Percentiles rank a stretch among this genome's conserved stretches.
Evolutionary conservation across 148 eudicot genomes (phyloP).

Genomic region (Rhododendron williamsianum): DNA sequence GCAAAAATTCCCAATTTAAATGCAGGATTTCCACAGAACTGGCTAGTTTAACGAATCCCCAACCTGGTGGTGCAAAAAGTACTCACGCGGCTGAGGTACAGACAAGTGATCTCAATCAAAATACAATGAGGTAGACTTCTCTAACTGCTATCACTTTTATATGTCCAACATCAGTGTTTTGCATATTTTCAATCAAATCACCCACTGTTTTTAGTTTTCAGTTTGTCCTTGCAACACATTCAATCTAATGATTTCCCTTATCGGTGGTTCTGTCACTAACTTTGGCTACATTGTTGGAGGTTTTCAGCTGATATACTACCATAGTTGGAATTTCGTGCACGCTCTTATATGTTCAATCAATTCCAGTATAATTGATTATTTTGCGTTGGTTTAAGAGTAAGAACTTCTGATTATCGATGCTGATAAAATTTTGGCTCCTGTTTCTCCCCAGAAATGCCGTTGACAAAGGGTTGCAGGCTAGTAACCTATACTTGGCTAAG

Average conservation of each 20-base stretch:
- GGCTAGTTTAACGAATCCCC: slow-evolving; percentile 30
- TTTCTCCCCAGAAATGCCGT: slow-evolving; percentile 22
- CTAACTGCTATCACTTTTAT: neutral
- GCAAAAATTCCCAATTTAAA: neutral
- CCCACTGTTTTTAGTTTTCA: neutral
- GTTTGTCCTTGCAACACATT: neutral
- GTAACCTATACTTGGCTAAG: slow-evolving; percentile 45
- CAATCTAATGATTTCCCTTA: neutral
- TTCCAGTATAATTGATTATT: neutral
- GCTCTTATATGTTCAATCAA: neutral
- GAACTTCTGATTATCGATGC: neutral
- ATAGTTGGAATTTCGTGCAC: neutral
- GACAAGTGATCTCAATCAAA: slow-evolving; percentile 24
- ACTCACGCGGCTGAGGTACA: slow-evolving; percentile 24
- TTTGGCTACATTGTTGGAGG: neutral
- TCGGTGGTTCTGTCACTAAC: neutral
- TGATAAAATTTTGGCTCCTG: slow-evolving; percentile 1
- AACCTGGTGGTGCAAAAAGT: slow-evolving; percentile 17
- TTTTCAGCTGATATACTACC: neutral
- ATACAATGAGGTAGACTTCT: slow-evolving; percentile 23
- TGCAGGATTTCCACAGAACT: slow-evolving; percentile 41
- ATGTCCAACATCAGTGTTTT: neutral
- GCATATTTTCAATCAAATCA: neutral
- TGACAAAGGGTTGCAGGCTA: slow-evolving; percentile 34
- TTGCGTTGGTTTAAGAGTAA: neutral